Evolutionary conservation across 192 early-diverging fungal genomes (phyloP).

Genomic region (Dimargaris xerosporica): DNA sequence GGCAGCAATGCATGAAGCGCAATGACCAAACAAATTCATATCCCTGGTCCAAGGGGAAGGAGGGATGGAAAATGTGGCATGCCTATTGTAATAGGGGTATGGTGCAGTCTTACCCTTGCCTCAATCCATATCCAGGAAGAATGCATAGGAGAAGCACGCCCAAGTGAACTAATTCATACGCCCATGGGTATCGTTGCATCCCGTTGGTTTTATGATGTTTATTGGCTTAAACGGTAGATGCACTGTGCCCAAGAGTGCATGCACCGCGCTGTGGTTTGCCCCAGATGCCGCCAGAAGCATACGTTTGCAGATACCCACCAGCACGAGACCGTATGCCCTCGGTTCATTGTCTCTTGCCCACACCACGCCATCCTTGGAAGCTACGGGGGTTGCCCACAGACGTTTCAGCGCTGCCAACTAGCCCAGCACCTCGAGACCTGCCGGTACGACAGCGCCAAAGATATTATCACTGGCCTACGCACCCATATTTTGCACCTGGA

Average conservation of each 20-base stretch:
- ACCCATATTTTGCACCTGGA: conserved; percentile 13
- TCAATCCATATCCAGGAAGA: background rate
- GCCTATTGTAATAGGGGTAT: no score
- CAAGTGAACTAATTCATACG: no score
- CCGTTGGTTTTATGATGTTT: no score
- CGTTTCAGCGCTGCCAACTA: conserved; percentile 13
- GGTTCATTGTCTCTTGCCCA: conserved; percentile 13
- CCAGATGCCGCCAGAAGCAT: conserved; percentile 2
- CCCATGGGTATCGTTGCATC: no score
- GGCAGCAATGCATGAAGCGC: no score
- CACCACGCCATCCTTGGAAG: conserved; percentile 14
- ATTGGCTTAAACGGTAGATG: no score
- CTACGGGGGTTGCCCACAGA: conserved; percentile 14
- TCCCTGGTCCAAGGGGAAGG: no score
- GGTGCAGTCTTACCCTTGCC: no score
- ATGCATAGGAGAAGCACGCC: background rate
- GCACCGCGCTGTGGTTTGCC: conserved; percentile 9
- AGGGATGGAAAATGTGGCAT: no score
- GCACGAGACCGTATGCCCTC: conserved; percentile 14
- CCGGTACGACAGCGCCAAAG: conserved; percentile 15
- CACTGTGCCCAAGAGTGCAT: conserved; percentile 10
- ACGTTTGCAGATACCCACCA: conserved; percentile 10
- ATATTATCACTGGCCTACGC: conserved; percentile 12
- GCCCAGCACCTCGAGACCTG: conserved; percentile 11
- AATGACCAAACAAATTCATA: no score